Evolutionary conservation across 1,139 yeast species (phyloP).

Genomic region (Suhomyces panamericanus): DNA sequence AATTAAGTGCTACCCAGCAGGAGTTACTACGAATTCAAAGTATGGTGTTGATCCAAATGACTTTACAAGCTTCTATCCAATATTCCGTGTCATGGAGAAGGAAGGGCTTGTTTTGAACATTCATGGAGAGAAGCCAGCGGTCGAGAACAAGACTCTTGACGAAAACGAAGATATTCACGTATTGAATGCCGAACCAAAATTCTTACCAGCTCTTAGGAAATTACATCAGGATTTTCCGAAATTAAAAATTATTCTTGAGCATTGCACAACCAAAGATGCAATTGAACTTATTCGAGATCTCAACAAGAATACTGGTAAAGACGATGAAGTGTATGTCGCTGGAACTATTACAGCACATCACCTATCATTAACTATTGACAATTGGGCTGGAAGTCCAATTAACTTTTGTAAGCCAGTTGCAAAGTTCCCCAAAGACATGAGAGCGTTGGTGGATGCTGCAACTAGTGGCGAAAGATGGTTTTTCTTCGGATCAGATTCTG

Average conservation of each 20-base stretch:
- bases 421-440: slow-evolving; percentile 79
- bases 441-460: slow-evolving; percentile 83
- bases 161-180: slow-evolving; percentile 65
- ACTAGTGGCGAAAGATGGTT: slow-evolving; percentile 90
- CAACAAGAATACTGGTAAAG: slow-evolving; percentile 51
- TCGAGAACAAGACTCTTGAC: slow-evolving; percentile 20
- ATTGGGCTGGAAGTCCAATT: slow-evolving; percentile 95
- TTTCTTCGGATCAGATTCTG: slow-evolving; percentile 96
- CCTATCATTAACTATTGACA: slow-evolving; percentile 80
- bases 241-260: slow-evolving; percentile 86
- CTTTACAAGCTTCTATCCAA: slow-evolving; percentile 81
- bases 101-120: slow-evolving; percentile 75
- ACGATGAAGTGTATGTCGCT: slow-evolving; percentile 60
- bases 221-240: slow-evolving; percentile 83
- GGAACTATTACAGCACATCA: slow-evolving; percentile 98
- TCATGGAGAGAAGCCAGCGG: slow-evolving; percentile 93
- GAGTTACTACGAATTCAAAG: slow-evolving; percentile 92
- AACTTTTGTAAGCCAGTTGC: slow-evolving; percentile 98
- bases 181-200: slow-evolving; percentile 88
- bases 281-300: slow-evolving; percentile 71
- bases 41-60: slow-evolving; percentile 96
- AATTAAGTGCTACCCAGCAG: slow-evolving; percentile 96
- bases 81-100: slow-evolving; percentile 83
- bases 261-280: slow-evolving; percentile 91
- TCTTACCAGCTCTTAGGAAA: slow-evolving; percentile 84